Evolutionary conservation across 2,329 filamentous ascomycete species (phyloP).

Genomic region (Cryphonectria japonica): DNA sequence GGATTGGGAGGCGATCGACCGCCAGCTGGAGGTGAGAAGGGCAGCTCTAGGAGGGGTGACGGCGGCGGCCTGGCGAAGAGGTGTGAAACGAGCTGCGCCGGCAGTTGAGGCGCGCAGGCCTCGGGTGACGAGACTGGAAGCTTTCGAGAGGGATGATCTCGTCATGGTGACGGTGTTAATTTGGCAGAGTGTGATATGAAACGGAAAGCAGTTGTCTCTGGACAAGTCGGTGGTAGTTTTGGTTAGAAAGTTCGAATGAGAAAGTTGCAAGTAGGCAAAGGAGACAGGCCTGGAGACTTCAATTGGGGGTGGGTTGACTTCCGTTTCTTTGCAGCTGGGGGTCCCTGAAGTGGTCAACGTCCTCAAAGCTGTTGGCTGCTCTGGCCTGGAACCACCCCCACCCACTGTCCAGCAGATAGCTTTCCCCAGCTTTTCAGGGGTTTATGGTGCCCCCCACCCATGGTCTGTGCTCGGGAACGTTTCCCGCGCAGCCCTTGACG

Average conservation of each 20-base stretch:
- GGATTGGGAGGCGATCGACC: neutral
- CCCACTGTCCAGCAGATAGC: constrained; percentile 12
- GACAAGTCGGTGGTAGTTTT: neutral
- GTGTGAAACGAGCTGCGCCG: constrained; percentile 16
- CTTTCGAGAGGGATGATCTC: constrained; percentile 25
- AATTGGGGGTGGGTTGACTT: neutral
- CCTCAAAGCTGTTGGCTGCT: neutral
- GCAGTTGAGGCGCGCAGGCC: constrained; percentile 21
- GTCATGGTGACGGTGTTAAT: constrained; percentile 18
- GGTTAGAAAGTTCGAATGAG: neutral
- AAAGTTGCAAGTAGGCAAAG: neutral
- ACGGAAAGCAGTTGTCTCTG: neutral
- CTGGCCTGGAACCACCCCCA: neutral
- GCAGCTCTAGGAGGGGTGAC: neutral
- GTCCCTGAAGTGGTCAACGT: neutral
- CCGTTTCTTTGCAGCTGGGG: neutral
- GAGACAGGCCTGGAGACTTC: neutral
- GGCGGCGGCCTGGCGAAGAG: constrained; percentile 11
- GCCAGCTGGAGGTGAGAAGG: neutral
- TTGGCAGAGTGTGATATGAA: neutral
- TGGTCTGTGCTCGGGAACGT: constrained; percentile 3
- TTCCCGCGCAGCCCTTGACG: neutral
- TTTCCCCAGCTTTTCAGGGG: constrained; percentile 30
- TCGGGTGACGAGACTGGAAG: constrained; percentile 20
- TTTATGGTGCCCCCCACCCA: neutral